phyloP scores from a whole-genome alignment of 371 early-diverging fungal species.

The Coemansia sp. region DNA sequence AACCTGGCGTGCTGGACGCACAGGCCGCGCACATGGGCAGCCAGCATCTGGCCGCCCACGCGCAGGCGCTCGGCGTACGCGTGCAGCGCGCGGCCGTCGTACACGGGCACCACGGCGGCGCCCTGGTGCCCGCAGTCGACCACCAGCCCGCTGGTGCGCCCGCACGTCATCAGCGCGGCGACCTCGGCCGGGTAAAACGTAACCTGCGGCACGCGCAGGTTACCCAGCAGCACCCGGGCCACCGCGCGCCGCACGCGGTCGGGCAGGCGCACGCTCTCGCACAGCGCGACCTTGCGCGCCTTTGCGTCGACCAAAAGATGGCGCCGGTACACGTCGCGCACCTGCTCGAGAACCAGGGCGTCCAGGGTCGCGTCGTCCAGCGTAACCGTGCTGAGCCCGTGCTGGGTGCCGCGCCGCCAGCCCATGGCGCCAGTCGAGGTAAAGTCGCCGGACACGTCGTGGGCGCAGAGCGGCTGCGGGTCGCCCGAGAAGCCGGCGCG shows the following conservation, averaged over 20 bases:
- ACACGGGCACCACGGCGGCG: conserved; percentile 80
- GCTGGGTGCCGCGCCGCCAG: conserved; percentile 1
- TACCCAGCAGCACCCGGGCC: conserved; percentile 71
- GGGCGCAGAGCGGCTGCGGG: conserved; percentile 70
- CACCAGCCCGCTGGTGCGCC: conserved; percentile 76
- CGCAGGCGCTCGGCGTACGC: conserved; percentile 69
- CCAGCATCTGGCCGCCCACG: conserved; percentile 69
- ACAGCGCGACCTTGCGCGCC: conserved; percentile 81
- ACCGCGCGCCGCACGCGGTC: conserved; percentile 70
- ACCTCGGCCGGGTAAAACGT: conserved; percentile 77
- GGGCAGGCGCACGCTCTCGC: conserved; percentile 76
- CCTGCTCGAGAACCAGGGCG: conserved; percentile 19
- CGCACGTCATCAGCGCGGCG: conserved; percentile 77
- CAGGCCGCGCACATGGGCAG: conserved; percentile 59
- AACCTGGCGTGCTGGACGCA: conserved; percentile 58
- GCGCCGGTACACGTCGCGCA: conserved; percentile 47
- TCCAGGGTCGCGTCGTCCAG: conserved; percentile 21
- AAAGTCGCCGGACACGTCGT: conserved; percentile 55
- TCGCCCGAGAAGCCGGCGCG: conserved; percentile 91
- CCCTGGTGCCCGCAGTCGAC: conserved; percentile 80
- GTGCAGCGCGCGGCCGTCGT: conserved; percentile 71
- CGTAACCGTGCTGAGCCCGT: neutral
- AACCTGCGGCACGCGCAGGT: conserved; percentile 79
- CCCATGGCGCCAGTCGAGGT: neutral
- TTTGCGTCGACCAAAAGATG: conserved; percentile 82